phyloP scores from a whole-genome alignment of 306 rosid species.

The Dryas octopetala region DNA sequence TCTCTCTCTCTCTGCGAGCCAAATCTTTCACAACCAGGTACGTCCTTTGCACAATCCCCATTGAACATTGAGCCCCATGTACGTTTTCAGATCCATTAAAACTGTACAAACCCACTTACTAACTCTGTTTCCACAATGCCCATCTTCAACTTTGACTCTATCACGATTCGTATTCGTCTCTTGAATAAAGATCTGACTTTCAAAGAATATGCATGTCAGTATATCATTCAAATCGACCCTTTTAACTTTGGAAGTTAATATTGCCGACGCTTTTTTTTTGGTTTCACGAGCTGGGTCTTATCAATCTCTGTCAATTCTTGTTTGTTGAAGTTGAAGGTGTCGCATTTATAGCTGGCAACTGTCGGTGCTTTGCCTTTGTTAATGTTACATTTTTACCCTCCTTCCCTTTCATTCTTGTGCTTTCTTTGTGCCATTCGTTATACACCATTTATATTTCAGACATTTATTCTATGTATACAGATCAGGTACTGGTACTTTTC shows the following conservation, averaged over 20 bases:
- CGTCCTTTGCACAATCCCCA: constrained; percentile 2
- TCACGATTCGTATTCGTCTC: not conserved
- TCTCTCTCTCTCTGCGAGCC: not conserved
- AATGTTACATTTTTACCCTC: constrained; percentile 5
- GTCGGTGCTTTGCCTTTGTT: constrained; percentile 32
- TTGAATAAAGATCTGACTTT: constrained; percentile 22
- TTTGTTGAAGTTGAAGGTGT: constrained; percentile 12
- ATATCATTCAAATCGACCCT: not conserved
- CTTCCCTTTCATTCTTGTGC: not conserved
- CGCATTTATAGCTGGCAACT: constrained; percentile 23
- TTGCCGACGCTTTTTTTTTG: constrained; percentile 27
- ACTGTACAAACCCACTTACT: not conserved
- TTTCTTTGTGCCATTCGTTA: not conserved
- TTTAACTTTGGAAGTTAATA: not conserved
- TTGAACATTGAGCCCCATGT: not conserved
- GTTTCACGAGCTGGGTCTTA: constrained; percentile 22
- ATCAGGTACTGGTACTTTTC: not conserved
- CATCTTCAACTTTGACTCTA: not conserved
- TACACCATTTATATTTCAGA: not conserved
- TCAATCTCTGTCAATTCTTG: constrained; percentile 1
- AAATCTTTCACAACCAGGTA: constrained; percentile 19
- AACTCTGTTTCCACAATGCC: not conserved
- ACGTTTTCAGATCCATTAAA: not conserved
- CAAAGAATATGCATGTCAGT: not conserved
- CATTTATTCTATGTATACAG: not conserved